Conservation (phyloP, 2,329 filamentous ascomycete species). For the Scedosporium dehoogii region DNA sequence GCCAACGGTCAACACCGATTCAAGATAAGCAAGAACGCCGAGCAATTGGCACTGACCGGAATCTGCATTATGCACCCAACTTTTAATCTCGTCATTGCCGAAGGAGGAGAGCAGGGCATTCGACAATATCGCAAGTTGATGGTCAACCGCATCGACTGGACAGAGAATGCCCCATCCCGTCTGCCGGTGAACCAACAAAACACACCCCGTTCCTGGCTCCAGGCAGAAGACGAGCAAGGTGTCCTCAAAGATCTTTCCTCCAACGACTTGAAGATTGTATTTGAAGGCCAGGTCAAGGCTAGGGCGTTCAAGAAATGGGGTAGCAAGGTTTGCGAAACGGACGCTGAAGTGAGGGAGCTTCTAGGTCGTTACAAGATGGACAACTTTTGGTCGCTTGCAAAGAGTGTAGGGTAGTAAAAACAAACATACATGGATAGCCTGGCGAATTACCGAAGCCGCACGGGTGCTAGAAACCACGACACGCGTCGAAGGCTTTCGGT, state of each 20-base stretch:
- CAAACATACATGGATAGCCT: background rate
- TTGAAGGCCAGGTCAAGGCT: constrained; percentile 80
- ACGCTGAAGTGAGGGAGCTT: constrained; percentile 75
- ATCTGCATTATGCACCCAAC: constrained; percentile 87
- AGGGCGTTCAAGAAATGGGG: constrained; percentile 80
- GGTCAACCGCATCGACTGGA: constrained; percentile 91
- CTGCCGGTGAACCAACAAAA: constrained; percentile 51
- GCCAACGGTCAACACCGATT: constrained; percentile 89
- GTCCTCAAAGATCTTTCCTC: constrained; percentile 69
- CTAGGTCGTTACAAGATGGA: constrained; percentile 80
- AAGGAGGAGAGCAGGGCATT: constrained; percentile 78
- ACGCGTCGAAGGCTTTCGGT: no score
- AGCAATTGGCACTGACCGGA: constrained; percentile 77
- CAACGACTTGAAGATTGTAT: constrained; percentile 78
- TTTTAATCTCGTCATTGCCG: constrained; percentile 82
- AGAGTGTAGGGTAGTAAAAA: constrained; percentile 1
- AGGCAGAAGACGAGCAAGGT: constrained; percentile 67
- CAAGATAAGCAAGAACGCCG: constrained; percentile 85
- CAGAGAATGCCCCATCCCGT: constrained; percentile 68
- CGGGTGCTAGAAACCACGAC: no score
- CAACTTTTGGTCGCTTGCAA: constrained; percentile 61
- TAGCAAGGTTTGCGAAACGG: constrained; percentile 84
- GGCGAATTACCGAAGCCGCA: background rate
- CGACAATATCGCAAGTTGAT: constrained; percentile 85
- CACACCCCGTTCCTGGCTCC: constrained; percentile 63